Evolutionary conservation across 129 eudicot species (phyloP).

Genomic region (Flaveria bidentis): DNA sequence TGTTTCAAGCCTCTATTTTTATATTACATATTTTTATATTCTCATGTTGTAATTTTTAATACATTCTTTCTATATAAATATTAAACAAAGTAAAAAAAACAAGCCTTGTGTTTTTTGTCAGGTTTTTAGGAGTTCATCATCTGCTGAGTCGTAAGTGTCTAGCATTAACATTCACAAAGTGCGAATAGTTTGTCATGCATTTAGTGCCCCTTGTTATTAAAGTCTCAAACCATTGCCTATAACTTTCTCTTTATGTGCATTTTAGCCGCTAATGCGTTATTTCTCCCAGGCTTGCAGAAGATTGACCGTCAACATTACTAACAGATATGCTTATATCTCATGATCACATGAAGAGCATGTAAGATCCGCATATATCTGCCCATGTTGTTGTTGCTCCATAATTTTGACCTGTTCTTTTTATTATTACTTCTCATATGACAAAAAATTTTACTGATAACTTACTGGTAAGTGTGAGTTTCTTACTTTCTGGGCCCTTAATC

Average conservation of each 20-base stretch:
- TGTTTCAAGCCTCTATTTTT: not conserved
- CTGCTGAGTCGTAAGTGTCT: slow-evolving; percentile 70
- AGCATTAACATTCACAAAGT: slow-evolving; percentile 11
- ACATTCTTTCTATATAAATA: slow-evolving; percentile 2
- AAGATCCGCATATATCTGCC: slow-evolving; percentile 10
- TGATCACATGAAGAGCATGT: slow-evolving; percentile 77
- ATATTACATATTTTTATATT: not conserved
- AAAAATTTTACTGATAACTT: no score
- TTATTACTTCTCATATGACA: not conserved
- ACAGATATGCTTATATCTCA: slow-evolving; percentile 72
- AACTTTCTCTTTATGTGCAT: not conserved
- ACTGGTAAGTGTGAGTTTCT: slow-evolving; percentile 67
- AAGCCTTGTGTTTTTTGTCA: slow-evolving; percentile 35
- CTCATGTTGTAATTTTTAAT: not conserved
- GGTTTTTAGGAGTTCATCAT: slow-evolving; percentile 73
- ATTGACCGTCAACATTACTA: slow-evolving; percentile 79
- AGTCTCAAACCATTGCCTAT: not conserved
- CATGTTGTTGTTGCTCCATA: not conserved
- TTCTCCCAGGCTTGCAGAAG: slow-evolving; percentile 49
- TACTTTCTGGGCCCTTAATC: slow-evolving; percentile 75
- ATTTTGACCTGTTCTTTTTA: slow-evolving; percentile 7
- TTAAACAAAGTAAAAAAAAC: not conserved
- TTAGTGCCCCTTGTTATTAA: slow-evolving; percentile 1
- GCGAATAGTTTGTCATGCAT: slow-evolving; percentile 10
- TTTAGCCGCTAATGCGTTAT: not conserved